Conservation (phyloP, 2,329 filamentous ascomycete genomes). For the Ceratocystis destructans region DNA sequence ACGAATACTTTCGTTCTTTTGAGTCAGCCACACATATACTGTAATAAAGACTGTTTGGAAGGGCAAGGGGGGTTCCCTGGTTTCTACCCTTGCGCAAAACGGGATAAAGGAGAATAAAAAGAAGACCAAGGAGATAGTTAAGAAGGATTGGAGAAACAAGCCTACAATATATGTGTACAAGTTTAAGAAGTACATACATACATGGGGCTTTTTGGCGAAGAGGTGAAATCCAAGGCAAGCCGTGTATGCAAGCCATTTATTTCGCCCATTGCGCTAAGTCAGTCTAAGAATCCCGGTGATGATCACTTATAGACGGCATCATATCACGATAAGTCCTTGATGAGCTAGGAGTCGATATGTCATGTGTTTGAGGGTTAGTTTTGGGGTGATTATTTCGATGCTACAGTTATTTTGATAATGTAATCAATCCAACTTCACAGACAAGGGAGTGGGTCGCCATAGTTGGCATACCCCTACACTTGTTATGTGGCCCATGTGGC, state of each 20-base stretch:
- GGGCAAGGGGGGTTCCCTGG: background rate
- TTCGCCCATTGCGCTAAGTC: too few species aligned
- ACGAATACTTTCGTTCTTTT: background rate
- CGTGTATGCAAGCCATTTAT: background rate
- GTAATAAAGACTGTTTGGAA: background rate
- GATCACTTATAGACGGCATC: background rate
- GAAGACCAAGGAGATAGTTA: background rate
- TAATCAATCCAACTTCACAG: background rate
- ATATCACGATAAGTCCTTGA: background rate
- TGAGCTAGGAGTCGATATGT: background rate
- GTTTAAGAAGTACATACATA: background rate
- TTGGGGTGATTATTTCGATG: background rate
- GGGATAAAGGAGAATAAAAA: slow-evolving; percentile 7
- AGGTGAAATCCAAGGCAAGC: background rate
- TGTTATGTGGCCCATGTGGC: background rate
- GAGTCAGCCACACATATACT: background rate
- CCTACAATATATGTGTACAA: background rate
- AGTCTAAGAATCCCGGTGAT: background rate
- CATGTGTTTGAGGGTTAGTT: background rate
- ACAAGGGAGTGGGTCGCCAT: background rate
- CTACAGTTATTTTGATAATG: background rate
- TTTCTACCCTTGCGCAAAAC: background rate
- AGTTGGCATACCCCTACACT: background rate
- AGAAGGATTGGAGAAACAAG: background rate
- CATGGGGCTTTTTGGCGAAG: background rate